Evolutionary conservation across 2,329 filamentous ascomycete genomes (phyloP), one percentile per base, ranked within the genome.

Genomic region (Epichloe uncinata): DNA sequence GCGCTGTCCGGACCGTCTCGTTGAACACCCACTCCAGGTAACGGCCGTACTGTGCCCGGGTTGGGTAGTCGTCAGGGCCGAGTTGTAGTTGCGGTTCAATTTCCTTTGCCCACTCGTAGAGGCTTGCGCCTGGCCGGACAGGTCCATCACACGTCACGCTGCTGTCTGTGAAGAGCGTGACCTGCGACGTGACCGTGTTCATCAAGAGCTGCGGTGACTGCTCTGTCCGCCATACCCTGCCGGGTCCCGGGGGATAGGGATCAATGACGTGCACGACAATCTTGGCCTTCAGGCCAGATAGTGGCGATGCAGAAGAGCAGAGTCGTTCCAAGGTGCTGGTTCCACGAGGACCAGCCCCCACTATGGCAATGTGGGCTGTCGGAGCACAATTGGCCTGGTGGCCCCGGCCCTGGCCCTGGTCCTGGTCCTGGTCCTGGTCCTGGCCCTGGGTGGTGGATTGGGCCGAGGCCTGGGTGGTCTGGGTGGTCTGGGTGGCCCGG

Each of bases 111-210:
- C 50, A 51, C 35, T 51, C 46, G 30, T 51, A 48, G 7, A 51
- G 46, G 12, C 50, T 51, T 15, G 50, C 46, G 3, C 50, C 50
- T 4, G 46, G 45, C n/a, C 50, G 36, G 30, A 51, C 45, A 4
- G 50, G 50, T 12, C 50, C 50, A 9, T 47, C 41, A 33, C 50
- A 51, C n/a, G 33, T 8, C 9, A 51, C 50, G 16, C 50, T 51
- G 3, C 45, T 30, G 36, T 51, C 50, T 1, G 50, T 51, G 41
- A 45, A 51, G 8, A 51, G 46, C 26, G 50, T 51, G 8, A 51
- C 42, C 26, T 51, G 50, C 3, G 50, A 51, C 13, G 50, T 49
- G 5, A 51, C 50, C 7, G 50, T 51, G 42, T 51, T 51, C 50
- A 51, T 51, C 13, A 51, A 26, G 15, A 51, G 50, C 16, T 51